These are phyloP conservation scores for Neonectria ditissima DNA, from an alignment of 2,329 filamentous ascomycete genomes.

Conservation along the genomic window DNA sequence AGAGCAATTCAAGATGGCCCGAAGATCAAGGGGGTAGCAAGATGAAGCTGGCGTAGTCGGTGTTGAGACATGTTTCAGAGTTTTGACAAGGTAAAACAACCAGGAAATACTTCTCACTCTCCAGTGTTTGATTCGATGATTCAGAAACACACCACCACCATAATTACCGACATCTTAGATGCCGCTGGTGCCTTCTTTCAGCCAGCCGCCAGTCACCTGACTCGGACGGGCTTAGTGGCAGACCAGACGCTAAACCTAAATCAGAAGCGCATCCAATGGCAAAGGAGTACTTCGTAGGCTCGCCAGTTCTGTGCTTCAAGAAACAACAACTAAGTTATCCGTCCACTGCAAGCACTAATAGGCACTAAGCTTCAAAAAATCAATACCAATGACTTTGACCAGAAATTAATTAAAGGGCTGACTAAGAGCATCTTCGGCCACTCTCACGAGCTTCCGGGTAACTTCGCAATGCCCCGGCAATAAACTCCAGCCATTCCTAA, in stretches of 20 bases:
- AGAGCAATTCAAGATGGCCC: too few species aligned
- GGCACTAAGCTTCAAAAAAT: not conserved
- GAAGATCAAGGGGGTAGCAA: not conserved
- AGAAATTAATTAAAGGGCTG: too few species aligned
- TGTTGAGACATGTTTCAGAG: not conserved
- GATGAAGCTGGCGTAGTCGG: not conserved
- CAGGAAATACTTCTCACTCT: not conserved
- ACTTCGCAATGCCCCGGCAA: not conserved
- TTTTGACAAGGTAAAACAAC: not conserved
- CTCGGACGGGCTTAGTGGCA: not conserved
- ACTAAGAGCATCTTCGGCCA: too few species aligned
- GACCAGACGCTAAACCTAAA: not conserved
- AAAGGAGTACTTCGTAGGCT: too few species aligned
- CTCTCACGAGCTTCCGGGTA: not conserved
- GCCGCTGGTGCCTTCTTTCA: not conserved
- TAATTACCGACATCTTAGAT: too few species aligned
- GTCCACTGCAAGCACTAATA: not conserved
- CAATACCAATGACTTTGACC: not conserved
- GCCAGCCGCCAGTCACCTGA: not conserved
- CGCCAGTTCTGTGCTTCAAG: not conserved
- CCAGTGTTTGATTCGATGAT: not conserved
- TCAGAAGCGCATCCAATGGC: not conserved
- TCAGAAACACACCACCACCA: too few species aligned
- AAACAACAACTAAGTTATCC: too few species aligned
- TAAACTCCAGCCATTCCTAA: slow-evolving; percentile 2